Evolutionary conservation across 306 rosid species (phyloP).

Genomic region (Prunus persica): DNA sequence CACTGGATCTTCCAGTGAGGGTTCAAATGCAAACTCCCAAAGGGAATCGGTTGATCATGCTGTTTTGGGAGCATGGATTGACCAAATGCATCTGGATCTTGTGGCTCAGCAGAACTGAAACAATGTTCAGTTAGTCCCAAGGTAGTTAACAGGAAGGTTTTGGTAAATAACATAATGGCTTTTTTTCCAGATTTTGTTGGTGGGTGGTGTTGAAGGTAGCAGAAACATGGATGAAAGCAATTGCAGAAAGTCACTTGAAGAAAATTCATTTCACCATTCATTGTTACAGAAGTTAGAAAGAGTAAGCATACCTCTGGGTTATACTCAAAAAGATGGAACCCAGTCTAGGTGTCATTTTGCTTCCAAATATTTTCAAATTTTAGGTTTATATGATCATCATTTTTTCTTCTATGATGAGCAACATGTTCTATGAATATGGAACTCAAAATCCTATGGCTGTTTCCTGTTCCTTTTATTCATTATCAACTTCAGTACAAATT

Average conservation of each 20-base stretch:
- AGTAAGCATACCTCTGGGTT: constrained; percentile 35
- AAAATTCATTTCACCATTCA: constrained; percentile 40
- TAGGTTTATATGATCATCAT: constrained; percentile 48
- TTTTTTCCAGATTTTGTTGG: constrained; percentile 43
- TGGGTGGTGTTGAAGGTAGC: constrained; percentile 18
- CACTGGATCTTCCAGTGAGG: constrained; percentile 40
- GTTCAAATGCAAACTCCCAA: constrained; percentile 42
- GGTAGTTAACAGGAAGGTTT: constrained; percentile 43
- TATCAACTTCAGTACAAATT: constrained; percentile 25
- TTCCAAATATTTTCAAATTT: constrained; percentile 39
- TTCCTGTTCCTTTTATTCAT: constrained; percentile 34
- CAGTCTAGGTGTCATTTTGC: constrained; percentile 38
- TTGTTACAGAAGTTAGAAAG: constrained; percentile 27
- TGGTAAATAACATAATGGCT: constrained; percentile 40
- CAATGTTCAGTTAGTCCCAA: constrained; percentile 21
- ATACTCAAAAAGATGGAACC: constrained; percentile 26
- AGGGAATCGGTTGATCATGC: constrained; percentile 55
- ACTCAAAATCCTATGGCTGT: constrained; percentile 33
- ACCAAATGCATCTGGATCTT: constrained; percentile 63
- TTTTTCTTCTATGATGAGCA: constrained; percentile 40
- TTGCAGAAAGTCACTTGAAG: constrained; percentile 21
- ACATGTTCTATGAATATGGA: constrained; percentile 34
- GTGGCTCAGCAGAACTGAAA: constrained; percentile 68
- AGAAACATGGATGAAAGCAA: constrained; percentile 22
- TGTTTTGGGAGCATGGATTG: constrained; percentile 61